Evolutionary conservation across 208 protist genomes (phyloP).

Genomic region (Acanthamoeba castellanii): DNA sequence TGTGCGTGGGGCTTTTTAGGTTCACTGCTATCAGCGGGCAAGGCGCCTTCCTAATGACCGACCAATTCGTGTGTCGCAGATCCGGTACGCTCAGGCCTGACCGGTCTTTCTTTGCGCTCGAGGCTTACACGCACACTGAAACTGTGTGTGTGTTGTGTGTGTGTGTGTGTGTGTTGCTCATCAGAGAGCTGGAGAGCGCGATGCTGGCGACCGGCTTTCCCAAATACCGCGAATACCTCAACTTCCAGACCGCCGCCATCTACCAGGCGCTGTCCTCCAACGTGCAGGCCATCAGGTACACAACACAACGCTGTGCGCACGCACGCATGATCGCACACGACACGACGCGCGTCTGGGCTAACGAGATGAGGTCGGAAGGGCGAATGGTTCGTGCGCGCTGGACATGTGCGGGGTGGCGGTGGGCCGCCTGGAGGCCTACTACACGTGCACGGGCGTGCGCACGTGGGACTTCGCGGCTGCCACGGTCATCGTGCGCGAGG

Average conservation of each 20-base stretch:
- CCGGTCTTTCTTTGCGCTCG: too few relatives aligned
- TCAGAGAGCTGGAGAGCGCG: conserved; percentile 25
- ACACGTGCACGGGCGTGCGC: conserved; percentile 85
- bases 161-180: not conserved
- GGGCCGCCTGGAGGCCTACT: conserved; percentile 83
- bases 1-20: not conserved
- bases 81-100: not conserved
- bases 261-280: conserved; percentile 16
- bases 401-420: conserved; percentile 82
- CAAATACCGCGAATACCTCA: conserved; percentile 48
- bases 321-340: not conserved
- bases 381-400: conserved; percentile 81
- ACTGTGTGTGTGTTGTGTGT: not conserved
- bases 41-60: conserved; percentile 82
- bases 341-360: conserved; percentile 6
- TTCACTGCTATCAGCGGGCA: conserved; percentile 80
- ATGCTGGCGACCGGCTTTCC: conserved; percentile 52
- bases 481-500: conserved; percentile 79
- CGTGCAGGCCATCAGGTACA: conserved; percentile 49
- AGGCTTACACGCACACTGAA: not conserved
- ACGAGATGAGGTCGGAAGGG: conserved; percentile 45
- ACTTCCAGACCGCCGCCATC: conserved; percentile 34
- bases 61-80: conserved; percentile 69
- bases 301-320: not conserved
- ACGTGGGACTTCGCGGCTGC: conserved; percentile 84